Evolutionary conservation across 148 eudicot genomes (phyloP), one percentile per base, ranked within the genome.

Genomic region (Rhododendron vialii): DNA sequence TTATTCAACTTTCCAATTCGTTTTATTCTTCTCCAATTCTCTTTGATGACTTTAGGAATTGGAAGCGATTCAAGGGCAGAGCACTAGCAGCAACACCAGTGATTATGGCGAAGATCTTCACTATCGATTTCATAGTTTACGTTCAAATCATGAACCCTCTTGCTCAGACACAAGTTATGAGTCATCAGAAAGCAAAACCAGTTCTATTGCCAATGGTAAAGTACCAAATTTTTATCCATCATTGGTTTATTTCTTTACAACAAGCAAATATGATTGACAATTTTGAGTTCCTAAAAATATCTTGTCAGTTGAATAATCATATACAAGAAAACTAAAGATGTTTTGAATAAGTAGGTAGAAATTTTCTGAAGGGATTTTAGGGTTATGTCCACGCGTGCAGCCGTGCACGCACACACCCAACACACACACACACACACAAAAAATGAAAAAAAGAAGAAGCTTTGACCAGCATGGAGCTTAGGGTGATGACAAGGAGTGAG

Each of bases 81-180:
- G 61, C 80, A 81, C 61, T 80, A 84, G 79, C 87, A 86, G 90
- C 84, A 88, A 82, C 75, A 86, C 85, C 38, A 77, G 36, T 89
- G 91, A 87, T 61, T 82, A 53, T 78, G 86, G 84, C 69, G 82
- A 84, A 74, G 90, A 92, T 83, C 89, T 79, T 55, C 81, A 88
- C 83, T 65, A 33, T 43, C 92, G 18, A 50, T 87, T 87, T 80
- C 59, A 81, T 71, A 80, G 86, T 69, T 78, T 87, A 82, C 82
- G 73, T 57, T 87, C 91, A 50, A 89, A 90, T 90, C 90, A 88
- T 81, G 93, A 91, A 83, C 91, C 92, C 55, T 94, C 93, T 82
- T 85, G 89, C 85, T 92, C 96, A 17, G 88, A 87, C 55, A 92
- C 90, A 83, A 94, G 96, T 92, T 93, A 88, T 82, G 80, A 91